These are phyloP conservation scores for Eutypa lata DNA, from an alignment of 2,329 filamentous ascomycete species.

Conservation along the genomic window DNA sequence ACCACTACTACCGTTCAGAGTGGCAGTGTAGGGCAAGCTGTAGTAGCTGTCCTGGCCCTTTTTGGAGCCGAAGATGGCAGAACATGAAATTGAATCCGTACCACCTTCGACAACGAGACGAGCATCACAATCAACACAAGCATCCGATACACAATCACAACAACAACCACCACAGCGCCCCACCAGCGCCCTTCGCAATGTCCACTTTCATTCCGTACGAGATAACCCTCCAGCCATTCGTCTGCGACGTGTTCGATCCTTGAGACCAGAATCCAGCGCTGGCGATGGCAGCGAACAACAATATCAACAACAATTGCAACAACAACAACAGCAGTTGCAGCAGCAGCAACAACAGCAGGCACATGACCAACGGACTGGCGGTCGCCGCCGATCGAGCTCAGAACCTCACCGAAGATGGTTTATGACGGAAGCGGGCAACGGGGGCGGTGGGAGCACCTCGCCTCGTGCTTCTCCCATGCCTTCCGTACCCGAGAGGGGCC, in stretches of 20 bases:
- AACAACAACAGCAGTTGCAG: background rate
- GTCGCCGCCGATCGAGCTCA: background rate
- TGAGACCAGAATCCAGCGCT: background rate
- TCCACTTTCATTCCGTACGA: background rate
- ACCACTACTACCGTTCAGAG: too few relatives aligned
- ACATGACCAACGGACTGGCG: background rate
- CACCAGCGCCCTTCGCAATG: background rate
- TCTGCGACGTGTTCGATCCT: background rate
- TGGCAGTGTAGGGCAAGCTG: too few relatives aligned
- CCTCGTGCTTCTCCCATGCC: background rate
- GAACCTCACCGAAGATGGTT: background rate
- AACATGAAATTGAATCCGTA: too few relatives aligned
- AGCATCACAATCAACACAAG: background rate
- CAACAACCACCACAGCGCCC: background rate
- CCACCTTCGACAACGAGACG: background rate
- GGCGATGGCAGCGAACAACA: background rate
- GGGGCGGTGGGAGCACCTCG: background rate
- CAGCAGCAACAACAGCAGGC: background rate
- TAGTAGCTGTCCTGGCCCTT: too few relatives aligned
- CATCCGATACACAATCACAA: background rate
- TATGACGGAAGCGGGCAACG: background rate
- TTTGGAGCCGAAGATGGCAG: too few relatives aligned
- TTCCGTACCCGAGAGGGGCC: background rate
- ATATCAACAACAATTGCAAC: background rate
- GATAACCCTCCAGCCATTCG: background rate